These are phyloP conservation scores for Diaporthe destruens DNA, from an alignment of 2,329 filamentous ascomycete genomes.

Conservation along the genomic window DNA sequence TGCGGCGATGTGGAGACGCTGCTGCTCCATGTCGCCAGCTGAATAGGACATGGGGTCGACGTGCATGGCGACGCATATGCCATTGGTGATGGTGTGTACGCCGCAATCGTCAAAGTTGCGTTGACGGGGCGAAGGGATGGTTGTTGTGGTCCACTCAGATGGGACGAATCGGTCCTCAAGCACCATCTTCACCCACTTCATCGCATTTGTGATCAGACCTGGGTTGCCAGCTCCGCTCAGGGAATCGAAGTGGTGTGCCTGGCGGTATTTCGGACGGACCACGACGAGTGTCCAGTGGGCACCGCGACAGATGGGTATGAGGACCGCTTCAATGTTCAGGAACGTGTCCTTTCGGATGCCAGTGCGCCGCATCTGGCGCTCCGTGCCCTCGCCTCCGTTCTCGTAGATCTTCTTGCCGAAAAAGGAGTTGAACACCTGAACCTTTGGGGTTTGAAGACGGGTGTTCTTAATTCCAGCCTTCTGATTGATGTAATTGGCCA, in stretches of 20 bases:
- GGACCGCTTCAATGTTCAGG: slow-evolving; percentile 73
- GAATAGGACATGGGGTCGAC: slow-evolving; percentile 65
- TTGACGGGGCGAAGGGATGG: slow-evolving; percentile 67
- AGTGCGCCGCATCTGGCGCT: slow-evolving; percentile 68
- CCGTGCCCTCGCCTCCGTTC: slow-evolving; percentile 60
- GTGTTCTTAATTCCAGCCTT: slow-evolving; percentile 64
- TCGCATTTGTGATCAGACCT: slow-evolving; percentile 56
- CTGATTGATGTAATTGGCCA: slow-evolving; percentile 71
- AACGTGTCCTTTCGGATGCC: slow-evolving; percentile 72
- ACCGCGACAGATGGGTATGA: slow-evolving; percentile 75
- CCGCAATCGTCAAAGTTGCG: slow-evolving; percentile 80
- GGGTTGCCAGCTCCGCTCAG: slow-evolving; percentile 60
- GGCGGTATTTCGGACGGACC: slow-evolving; percentile 70
- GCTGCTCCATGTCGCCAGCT: slow-evolving; percentile 67
- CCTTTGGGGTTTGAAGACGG: slow-evolving; percentile 66
- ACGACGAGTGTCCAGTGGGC: slow-evolving; percentile 80
- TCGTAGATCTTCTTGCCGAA: slow-evolving; percentile 70
- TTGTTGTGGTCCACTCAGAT: slow-evolving; percentile 70
- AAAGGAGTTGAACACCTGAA: slow-evolving; percentile 73
- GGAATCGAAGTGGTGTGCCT: slow-evolving; percentile 78
- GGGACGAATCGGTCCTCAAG: slow-evolving; percentile 67
- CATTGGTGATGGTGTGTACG: slow-evolving; percentile 82
- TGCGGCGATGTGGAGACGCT: slow-evolving; percentile 73
- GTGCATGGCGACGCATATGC: slow-evolving; percentile 70
- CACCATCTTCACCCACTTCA: slow-evolving; percentile 69